Conservation (phyloP, 768 basidiomycete genomes). For the Auriscalpium vulgare region DNA sequence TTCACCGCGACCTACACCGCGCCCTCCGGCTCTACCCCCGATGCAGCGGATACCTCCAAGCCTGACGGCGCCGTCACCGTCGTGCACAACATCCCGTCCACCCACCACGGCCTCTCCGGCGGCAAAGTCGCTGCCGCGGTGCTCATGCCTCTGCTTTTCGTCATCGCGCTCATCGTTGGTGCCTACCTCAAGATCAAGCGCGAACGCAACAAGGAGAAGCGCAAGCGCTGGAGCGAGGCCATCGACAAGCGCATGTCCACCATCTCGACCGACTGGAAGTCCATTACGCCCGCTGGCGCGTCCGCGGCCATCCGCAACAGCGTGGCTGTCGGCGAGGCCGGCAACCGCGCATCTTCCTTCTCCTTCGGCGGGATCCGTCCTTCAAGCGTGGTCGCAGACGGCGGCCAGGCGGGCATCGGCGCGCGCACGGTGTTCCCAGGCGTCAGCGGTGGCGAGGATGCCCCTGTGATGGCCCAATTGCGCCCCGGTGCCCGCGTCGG, state of each 20-base stretch:
- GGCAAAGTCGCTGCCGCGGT: conserved; percentile 63
- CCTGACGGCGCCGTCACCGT: conserved; percentile 32
- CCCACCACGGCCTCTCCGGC: conserved; percentile 26
- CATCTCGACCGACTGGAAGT: conserved; percentile 72
- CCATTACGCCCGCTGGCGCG: conserved; percentile 62
- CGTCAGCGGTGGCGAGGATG: conserved; percentile 13
- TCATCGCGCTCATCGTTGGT: conserved; percentile 34
- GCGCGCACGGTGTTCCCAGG: conserved; percentile 20
- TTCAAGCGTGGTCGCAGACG: conserved; percentile 35
- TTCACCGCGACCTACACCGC: conserved; percentile 57
- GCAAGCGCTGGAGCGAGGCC: conserved; percentile 52
- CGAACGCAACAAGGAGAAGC: conserved; percentile 38
- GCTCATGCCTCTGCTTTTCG: conserved; percentile 52
- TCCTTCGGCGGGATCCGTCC: conserved; percentile 50
- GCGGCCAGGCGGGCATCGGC: conserved; percentile 36
- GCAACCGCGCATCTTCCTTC: conserved; percentile 39
- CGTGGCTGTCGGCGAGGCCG: conserved; percentile 41
- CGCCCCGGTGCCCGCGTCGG: conserved; percentile 48
- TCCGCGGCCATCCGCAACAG: conserved; percentile 65
- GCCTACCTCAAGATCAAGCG: conserved; percentile 51
- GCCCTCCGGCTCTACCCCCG: conserved; percentile 29
- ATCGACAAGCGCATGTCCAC: conserved; percentile 82
- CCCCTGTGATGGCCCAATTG: conserved; percentile 33
- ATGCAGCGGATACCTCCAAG: conserved; percentile 34
- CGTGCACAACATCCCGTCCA: conserved; percentile 27